Percentiles rank a stretch among this genome's conserved stretches.
These are phyloP conservation scores for Gleditsia sinensis DNA, from an alignment of 306 rosid genomes.

Conservation along the genomic window DNA sequence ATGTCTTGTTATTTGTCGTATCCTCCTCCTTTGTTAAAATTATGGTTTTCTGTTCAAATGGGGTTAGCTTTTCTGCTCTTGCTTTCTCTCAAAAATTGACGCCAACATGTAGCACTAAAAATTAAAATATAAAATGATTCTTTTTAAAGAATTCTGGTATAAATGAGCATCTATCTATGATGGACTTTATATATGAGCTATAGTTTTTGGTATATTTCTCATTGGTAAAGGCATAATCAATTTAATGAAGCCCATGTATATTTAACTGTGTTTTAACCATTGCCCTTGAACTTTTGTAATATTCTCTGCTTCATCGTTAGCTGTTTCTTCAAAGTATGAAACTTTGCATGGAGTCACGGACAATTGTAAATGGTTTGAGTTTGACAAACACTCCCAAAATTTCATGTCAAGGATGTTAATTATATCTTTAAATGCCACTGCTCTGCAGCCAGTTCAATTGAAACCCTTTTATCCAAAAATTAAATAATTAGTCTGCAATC, in stretches of 20 bases:
- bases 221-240: neutral
- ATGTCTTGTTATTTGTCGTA: neutral
- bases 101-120: neutral
- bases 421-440: neutral
- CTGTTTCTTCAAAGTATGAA: neutral
- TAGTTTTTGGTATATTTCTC: neutral
- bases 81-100: neutral
- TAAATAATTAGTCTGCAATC: neutral
- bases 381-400: neutral
- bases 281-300: neutral
- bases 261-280: neutral
- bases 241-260: neutral
- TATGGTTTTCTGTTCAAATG: neutral
- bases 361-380: neutral
- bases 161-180: neutral
- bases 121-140: no score
- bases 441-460: neutral
- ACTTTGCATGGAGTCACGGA: neutral
- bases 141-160: neutral
- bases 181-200: neutral
- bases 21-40: neutral
- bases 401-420: neutral
- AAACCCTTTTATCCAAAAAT: neutral
- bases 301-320: neutral
- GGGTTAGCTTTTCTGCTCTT: neutral